Evolutionary conservation across 2,329 filamentous ascomycete species (phyloP).

Genomic region (Fusarium oligoseptatum): DNA sequence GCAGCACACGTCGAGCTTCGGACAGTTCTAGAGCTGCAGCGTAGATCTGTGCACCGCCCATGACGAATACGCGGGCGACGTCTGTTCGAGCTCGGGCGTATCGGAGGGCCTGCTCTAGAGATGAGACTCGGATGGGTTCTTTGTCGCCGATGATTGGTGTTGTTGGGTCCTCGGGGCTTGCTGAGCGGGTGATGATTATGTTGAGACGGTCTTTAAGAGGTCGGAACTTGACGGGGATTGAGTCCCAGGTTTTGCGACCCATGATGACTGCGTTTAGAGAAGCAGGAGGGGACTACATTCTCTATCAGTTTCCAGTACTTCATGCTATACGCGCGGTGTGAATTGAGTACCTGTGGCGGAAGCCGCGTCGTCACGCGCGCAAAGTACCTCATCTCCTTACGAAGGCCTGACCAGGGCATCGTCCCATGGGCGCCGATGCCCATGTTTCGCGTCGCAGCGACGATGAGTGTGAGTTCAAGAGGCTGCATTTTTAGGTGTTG

Average conservation of each 20-base stretch:
- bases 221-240: constrained; percentile 82
- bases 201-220: constrained; percentile 86
- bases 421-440: constrained; percentile 86
- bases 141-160: constrained; percentile 2
- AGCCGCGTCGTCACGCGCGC: constrained; percentile 85
- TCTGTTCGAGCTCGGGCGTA: constrained; percentile 57
- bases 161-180: constrained; percentile 36
- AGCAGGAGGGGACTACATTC: constrained; percentile 48
- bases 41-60: constrained; percentile 92
- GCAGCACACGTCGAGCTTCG: constrained; percentile 72
- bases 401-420: constrained; percentile 90
- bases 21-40: constrained; percentile 72
- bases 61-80: constrained; percentile 80
- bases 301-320: neutral
- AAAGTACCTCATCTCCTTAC: constrained; percentile 95
- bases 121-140: constrained; percentile 69
- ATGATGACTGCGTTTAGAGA: constrained; percentile 86
- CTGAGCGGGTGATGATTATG: constrained; percentile 78
- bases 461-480: constrained; percentile 85
- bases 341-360: constrained; percentile 54
- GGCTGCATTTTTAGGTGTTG: constrained; percentile 50
- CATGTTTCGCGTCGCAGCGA: constrained; percentile 90
- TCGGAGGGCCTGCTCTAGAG: constrained; percentile 69
- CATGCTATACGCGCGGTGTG: neutral
- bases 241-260: constrained; percentile 98